A percentile compares a stretch with the other conserved stretches of the same genome.
Conservation (phyloP, 2,329 filamentous ascomycete species). For the Neoascochyta sp. region DNA sequence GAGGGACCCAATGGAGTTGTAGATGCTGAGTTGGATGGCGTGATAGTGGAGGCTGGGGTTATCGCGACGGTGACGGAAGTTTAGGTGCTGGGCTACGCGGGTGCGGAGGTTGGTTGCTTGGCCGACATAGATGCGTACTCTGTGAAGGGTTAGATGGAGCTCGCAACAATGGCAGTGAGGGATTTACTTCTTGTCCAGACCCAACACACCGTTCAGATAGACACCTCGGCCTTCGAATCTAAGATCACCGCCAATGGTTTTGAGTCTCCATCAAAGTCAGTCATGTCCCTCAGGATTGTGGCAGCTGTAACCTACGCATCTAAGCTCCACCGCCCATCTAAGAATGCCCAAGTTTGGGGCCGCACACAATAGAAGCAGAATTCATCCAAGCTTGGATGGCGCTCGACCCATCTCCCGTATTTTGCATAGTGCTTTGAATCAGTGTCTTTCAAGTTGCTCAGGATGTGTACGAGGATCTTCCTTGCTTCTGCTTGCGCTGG, state of each 20-base stretch:
- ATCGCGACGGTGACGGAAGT: conserved; percentile 36
- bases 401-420: conserved; percentile 19
- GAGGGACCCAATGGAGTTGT: conserved; percentile 27
- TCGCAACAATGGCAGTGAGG: neutral
- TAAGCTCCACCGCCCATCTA: conserved; percentile 18
- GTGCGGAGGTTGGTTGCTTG: conserved; percentile 25
- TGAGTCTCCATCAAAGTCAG: conserved; percentile 8
- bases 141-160: conserved; percentile 1
- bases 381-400: conserved; percentile 16
- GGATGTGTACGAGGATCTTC: conserved; percentile 18
- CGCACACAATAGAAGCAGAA: conserved; percentile 19
- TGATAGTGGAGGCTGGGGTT: conserved; percentile 34
- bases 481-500: conserved; percentile 23
- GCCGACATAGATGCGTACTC: conserved; percentile 29
- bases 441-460: conserved; percentile 13
- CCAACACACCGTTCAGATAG: conserved; percentile 26
- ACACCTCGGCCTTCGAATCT: conserved; percentile 20
- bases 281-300: neutral
- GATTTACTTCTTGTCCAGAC: conserved; percentile 15
- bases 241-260: conserved; percentile 21
- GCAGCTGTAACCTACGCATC: conserved; percentile 9
- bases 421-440: conserved; percentile 12
- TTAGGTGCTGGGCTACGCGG: conserved; percentile 29
- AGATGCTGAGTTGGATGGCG: conserved; percentile 27
- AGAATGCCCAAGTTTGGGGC: conserved; percentile 20